Percentiles rank a stretch among this genome's conserved stretches.
phyloP scores from a whole-genome alignment of 2,329 filamentous ascomycete species.

The Botryosphaeria dothidea region DNA sequence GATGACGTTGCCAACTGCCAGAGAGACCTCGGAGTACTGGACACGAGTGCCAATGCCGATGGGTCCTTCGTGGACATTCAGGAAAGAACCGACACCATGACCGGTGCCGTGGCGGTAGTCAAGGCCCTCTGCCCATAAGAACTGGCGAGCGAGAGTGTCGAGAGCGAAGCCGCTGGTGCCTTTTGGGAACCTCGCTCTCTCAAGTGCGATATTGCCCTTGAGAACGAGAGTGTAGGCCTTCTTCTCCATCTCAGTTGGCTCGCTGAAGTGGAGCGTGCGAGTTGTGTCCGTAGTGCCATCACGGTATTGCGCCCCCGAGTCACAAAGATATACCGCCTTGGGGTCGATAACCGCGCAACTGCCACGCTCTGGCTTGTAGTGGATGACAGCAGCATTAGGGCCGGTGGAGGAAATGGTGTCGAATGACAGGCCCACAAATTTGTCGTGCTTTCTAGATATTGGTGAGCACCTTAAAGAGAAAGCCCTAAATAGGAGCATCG shows the following conservation, averaged over 20 bases:
- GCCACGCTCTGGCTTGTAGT: conserved; percentile 86
- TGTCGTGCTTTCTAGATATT: conserved; percentile 56
- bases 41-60: conserved; percentile 93
- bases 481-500: neutral
- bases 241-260: conserved; percentile 78
- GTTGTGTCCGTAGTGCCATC: conserved; percentile 98
- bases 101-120: conserved; percentile 97
- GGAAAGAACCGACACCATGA: conserved; percentile 89
- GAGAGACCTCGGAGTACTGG: conserved; percentile 85
- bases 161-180: conserved; percentile 92
- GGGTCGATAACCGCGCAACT: conserved; percentile 83
- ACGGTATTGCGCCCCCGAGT: conserved; percentile 93
- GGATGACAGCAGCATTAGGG: conserved; percentile 89
- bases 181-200: conserved; percentile 86
- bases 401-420: conserved; percentile 95
- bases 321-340: conserved; percentile 85
- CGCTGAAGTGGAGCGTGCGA: conserved; percentile 86
- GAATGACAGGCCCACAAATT: conserved; percentile 90
- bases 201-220: conserved; percentile 89
- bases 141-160: conserved; percentile 84
- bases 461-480: neutral
- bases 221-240: conserved; percentile 92
- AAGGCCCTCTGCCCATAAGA: conserved; percentile 87
- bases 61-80: conserved; percentile 97
- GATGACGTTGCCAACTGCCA: conserved; percentile 90